A percentile compares a stretch with the other conserved stretches of the same genome.
These are phyloP conservation scores for Blastocystis sp. DNA, from an alignment of 352 stramenopile species.

Conservation along the genomic window DNA sequence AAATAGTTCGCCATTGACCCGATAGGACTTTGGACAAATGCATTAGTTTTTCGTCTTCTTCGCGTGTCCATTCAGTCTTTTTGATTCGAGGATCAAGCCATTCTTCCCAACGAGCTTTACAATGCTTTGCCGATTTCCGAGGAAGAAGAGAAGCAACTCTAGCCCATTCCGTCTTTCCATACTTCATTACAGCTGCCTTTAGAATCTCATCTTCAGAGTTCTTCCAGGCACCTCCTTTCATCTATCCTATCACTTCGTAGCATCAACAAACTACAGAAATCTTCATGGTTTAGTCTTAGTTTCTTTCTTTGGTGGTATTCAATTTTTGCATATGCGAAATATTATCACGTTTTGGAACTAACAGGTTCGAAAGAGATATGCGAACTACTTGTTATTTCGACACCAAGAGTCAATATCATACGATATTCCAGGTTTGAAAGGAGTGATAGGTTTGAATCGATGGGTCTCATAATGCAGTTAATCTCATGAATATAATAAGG, in stretches of 20 bases:
- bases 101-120: slow-evolving; percentile 87
- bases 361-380: not conserved
- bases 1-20: slow-evolving; percentile 93
- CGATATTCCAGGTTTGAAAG: not conserved
- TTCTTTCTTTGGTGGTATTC: slow-evolving; percentile 82
- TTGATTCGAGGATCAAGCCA: slow-evolving; percentile 92
- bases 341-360: not conserved
- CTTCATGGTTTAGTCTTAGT: not conserved
- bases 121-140: slow-evolving; percentile 92
- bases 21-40: slow-evolving; percentile 97
- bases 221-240: slow-evolving; percentile 95
- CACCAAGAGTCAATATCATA: not conserved
- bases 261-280: not conserved
- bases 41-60: slow-evolving; percentile 97
- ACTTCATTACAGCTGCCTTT: slow-evolving; percentile 99
- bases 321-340: slow-evolving; percentile 57
- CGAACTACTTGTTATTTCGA: not conserved
- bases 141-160: slow-evolving; percentile 93
- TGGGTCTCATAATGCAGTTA: too few species aligned
- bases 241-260: slow-evolving; percentile 66
- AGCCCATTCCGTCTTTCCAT: slow-evolving; percentile 98
- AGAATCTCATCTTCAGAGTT: slow-evolving; percentile 99
- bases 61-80: slow-evolving; percentile 95
- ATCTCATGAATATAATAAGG: too few species aligned
- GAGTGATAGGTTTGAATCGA: too few species aligned